phyloP scores from a whole-genome alignment of 495 filamentous ascomycete species.

The Sordaria brevicollis region DNA sequence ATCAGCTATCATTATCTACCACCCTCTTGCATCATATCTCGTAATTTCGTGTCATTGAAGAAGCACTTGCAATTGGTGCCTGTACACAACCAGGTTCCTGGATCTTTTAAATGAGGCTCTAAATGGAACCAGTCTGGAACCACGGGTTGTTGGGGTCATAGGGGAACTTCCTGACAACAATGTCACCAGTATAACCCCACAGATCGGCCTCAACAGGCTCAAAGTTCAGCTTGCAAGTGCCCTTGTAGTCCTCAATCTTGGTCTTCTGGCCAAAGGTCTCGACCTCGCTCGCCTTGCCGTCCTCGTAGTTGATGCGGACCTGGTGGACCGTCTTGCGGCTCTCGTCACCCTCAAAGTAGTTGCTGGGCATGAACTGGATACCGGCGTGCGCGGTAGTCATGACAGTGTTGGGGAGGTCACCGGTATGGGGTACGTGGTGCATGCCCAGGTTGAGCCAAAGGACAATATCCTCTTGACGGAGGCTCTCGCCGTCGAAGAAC shows the following conservation, averaged over 20 bases:
- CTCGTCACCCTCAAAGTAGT: slow-evolving; percentile 24
- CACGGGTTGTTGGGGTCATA: slow-evolving; percentile 30
- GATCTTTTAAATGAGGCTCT: neutral
- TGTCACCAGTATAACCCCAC: slow-evolving; percentile 30
- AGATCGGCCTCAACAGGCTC: slow-evolving; percentile 17
- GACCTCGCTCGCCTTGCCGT: slow-evolving; percentile 23
- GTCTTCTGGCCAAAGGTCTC: slow-evolving; percentile 28
- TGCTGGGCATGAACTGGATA: slow-evolving; percentile 33
- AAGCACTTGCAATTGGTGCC: neutral
- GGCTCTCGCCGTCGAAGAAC: slow-evolving; percentile 44
- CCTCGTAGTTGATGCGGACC: slow-evolving; percentile 31
- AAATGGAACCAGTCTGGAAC: slow-evolving; percentile 19
- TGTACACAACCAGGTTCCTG: neutral
- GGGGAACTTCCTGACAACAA: slow-evolving; percentile 36
- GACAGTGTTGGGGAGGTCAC: slow-evolving; percentile 45
- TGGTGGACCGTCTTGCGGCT: slow-evolving; percentile 23
- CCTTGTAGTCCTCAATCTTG: neutral
- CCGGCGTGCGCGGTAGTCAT: slow-evolving; percentile 36
- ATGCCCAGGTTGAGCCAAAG: slow-evolving; percentile 48
- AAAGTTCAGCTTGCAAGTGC: slow-evolving; percentile 16
- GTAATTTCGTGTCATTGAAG: neutral
- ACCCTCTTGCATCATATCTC: neutral
- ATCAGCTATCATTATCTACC: neutral
- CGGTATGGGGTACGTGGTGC: slow-evolving; percentile 48
- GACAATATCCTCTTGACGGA: slow-evolving; percentile 46